A percentile compares a stretch with the other conserved stretches of the same genome.
Conservation (phyloP, 2,329 filamentous ascomycete genomes). For the Podosphaera fusca region DNA sequence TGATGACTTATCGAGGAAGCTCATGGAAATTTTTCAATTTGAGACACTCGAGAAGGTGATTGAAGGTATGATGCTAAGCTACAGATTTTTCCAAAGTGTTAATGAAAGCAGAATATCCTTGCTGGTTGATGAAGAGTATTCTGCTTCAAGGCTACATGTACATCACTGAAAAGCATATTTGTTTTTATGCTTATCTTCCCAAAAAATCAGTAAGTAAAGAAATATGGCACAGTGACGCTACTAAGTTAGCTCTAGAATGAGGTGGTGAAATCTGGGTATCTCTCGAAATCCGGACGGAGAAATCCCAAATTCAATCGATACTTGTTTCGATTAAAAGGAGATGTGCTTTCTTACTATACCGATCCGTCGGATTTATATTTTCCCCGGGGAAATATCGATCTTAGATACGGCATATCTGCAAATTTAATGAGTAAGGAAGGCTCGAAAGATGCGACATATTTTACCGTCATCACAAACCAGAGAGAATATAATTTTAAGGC, state of each 20-base stretch:
- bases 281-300: constrained; percentile 70
- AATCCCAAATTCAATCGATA: constrained; percentile 76
- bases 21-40: constrained; percentile 75
- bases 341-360: constrained; percentile 74
- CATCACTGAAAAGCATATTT: constrained; percentile 77
- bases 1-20: constrained; percentile 39
- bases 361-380: constrained; percentile 76
- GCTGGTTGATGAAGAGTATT: constrained; percentile 79
- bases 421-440: constrained; percentile 49
- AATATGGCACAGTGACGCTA: background rate
- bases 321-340: constrained; percentile 83
- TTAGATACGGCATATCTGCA: constrained; percentile 81
- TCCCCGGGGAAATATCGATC: constrained; percentile 72
- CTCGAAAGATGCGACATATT: constrained; percentile 48
- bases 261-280: constrained; percentile 64
- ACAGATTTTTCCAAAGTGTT: constrained; percentile 3
- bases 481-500: constrained; percentile 72
- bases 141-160: constrained; percentile 90
- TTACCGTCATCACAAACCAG: constrained; percentile 61
- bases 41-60: constrained; percentile 64
- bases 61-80: constrained; percentile 29
- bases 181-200: constrained; percentile 92
- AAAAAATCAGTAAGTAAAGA: constrained; percentile 52
- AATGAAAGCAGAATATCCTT: constrained; percentile 50
- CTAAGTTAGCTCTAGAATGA: constrained; percentile 29